These are phyloP conservation scores for Dioszegia crocea DNA, from an alignment of 768 basidiomycete genomes.

Conservation along the genomic window DNA sequence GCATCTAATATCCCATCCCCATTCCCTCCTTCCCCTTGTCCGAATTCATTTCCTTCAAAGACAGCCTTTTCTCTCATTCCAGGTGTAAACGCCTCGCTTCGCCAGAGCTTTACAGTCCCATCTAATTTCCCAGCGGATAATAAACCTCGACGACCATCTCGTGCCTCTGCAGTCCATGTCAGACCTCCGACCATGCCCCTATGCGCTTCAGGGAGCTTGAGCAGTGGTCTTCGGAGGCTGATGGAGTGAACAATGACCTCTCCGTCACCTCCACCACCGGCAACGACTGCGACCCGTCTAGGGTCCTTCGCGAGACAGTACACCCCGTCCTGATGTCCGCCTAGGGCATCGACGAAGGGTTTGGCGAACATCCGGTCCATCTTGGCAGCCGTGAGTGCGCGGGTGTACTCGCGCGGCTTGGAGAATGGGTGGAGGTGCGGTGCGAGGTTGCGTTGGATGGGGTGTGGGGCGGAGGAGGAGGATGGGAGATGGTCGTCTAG, in stretches of 20 bases:
- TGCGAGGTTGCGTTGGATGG: slow-evolving; percentile 84
- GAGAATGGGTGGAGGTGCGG: slow-evolving; percentile 95
- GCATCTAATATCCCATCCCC: slow-evolving; percentile 32
- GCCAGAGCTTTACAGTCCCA: slow-evolving; percentile 50
- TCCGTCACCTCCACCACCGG: slow-evolving; percentile 94
- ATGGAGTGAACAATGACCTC: slow-evolving; percentile 75
- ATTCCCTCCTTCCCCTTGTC: slow-evolving; percentile 14
- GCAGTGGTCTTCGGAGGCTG: slow-evolving; percentile 42
- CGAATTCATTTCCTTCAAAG: slow-evolving; percentile 46
- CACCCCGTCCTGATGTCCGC: slow-evolving; percentile 93
- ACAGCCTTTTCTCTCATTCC: slow-evolving; percentile 39
- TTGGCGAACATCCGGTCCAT: slow-evolving; percentile 98
- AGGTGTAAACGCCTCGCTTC: slow-evolving; percentile 44
- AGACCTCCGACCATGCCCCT: slow-evolving; percentile 50
- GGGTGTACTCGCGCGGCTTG: slow-evolving; percentile 82
- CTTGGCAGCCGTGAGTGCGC: slow-evolving; percentile 91
- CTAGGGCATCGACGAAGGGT: slow-evolving; percentile 82
- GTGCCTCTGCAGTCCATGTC: slow-evolving; percentile 47
- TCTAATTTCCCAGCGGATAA: slow-evolving; percentile 49
- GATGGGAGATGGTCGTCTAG: slow-evolving; percentile 49
- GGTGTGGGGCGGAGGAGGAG: slow-evolving; percentile 52
- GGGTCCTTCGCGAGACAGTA: slow-evolving; percentile 71
- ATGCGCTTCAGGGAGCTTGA: slow-evolving; percentile 50
- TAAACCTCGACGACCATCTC: slow-evolving; percentile 45
- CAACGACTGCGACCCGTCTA: slow-evolving; percentile 69